Evolutionary conservation across 257 asterid genomes (phyloP).

Genomic region (Agastache rugosa): DNA sequence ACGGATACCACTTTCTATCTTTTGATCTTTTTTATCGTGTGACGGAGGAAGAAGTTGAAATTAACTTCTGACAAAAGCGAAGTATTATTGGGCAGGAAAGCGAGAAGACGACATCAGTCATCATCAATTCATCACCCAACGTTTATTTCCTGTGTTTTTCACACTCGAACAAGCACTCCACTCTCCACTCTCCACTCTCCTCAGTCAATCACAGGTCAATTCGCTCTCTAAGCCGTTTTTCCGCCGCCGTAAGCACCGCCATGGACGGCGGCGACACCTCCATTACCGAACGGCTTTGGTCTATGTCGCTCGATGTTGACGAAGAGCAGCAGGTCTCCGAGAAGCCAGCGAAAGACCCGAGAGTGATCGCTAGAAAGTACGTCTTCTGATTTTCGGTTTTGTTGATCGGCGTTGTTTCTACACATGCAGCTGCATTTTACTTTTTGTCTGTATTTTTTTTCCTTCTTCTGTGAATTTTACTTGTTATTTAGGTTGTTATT

Average conservation of each 20-base stretch:
- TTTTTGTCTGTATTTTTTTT: constrained; percentile 15
- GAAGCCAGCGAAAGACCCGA: constrained; percentile 69
- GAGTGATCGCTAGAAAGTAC: constrained; percentile 76
- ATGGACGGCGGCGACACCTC: constrained; percentile 53
- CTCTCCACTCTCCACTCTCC: neutral
- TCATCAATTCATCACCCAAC: neutral
- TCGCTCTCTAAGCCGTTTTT: neutral
- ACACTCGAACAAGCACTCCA: neutral
- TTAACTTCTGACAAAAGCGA: neutral
- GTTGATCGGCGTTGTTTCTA: neutral
- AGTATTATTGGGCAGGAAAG: constrained; percentile 19
- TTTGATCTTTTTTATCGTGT: too few species aligned
- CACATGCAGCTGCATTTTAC: constrained; percentile 42
- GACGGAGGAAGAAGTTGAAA: too few species aligned
- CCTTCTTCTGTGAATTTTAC: neutral
- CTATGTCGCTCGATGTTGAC: constrained; percentile 47
- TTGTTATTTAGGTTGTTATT: constrained; percentile 11
- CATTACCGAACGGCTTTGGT: constrained; percentile 36
- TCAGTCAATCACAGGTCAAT: constrained; percentile 54
- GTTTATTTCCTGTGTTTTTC: neutral
- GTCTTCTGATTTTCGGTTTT: constrained; percentile 16
- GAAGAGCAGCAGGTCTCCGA: constrained; percentile 35
- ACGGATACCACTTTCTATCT: too few species aligned
- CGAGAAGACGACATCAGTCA: constrained; percentile 7
- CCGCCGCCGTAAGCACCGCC: constrained; percentile 31